These are phyloP conservation scores for Dictyostelium firmibasis DNA, from an alignment of 78 protist genomes.

Conservation along the genomic window DNA sequence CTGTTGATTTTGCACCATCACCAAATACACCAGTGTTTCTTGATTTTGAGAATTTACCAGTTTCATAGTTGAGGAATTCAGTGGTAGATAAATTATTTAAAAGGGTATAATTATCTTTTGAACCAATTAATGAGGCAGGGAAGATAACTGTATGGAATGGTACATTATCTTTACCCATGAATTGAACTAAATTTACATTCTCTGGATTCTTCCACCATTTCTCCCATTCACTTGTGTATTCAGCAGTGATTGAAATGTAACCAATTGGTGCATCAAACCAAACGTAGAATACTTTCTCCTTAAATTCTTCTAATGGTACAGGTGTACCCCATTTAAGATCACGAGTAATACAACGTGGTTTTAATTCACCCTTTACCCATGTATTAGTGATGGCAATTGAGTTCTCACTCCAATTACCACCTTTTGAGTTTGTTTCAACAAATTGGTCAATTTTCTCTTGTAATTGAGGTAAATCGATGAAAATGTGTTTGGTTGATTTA, in stretches of 20 bases:
- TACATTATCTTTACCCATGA: constrained; percentile 93
- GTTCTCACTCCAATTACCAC: constrained; percentile 74
- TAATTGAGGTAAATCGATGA: constrained; percentile 85
- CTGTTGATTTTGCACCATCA: constrained; percentile 83
- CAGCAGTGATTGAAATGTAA: constrained; percentile 91
- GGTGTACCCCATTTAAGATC: constrained; percentile 95
- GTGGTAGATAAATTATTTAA: constrained; percentile 80
- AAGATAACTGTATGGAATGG: constrained; percentile 95
- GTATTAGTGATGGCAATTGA: constrained; percentile 54
- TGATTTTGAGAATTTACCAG: constrained; percentile 89
- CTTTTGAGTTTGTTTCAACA: background rate
- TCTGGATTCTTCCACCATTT: constrained; percentile 93
- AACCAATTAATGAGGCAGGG: constrained; percentile 90
- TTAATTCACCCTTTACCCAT: constrained; percentile 83
- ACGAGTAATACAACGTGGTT: constrained; percentile 93
- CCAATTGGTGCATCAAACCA: constrained; percentile 98
- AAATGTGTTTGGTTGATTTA: constrained; percentile 85
- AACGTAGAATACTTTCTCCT: constrained; percentile 92
- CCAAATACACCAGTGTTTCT: constrained; percentile 95
- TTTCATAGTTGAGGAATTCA: constrained; percentile 93
- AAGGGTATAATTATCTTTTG: constrained; percentile 52
- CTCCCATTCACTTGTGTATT: constrained; percentile 87
- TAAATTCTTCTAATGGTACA: constrained; percentile 83
- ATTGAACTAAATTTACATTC: constrained; percentile 89
- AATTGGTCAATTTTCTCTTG: constrained; percentile 38